phyloP scores from a whole-genome alignment of 768 basidiomycete species.

The Pulveroboletus frians region DNA sequence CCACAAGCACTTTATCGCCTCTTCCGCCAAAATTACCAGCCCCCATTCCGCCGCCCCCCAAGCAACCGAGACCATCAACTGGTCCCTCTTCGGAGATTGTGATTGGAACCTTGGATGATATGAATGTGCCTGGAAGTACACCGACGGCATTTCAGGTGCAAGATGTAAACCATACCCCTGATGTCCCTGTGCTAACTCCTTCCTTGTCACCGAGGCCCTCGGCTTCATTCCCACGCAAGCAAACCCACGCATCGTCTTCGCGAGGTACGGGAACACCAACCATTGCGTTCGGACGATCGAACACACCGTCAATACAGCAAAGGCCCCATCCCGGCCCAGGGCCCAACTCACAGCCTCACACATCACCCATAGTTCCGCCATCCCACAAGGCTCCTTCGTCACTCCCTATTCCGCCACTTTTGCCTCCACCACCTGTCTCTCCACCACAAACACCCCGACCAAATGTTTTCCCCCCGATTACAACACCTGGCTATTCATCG shows the following conservation, averaged over 20 bases:
- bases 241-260: constrained; percentile 9
- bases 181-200: constrained; percentile 13
- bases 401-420: constrained; percentile 26
- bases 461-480: background rate
- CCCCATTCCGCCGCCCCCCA: constrained; percentile 36
- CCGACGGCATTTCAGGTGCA: background rate
- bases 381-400: constrained; percentile 20
- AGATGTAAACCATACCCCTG: background rate
- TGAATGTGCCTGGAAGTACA: background rate
- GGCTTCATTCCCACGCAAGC: constrained; percentile 14
- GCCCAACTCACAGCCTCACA: constrained; percentile 15
- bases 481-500: constrained; percentile 9
- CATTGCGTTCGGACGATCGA: background rate
- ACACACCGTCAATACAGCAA: constrained; percentile 9
- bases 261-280: constrained; percentile 1
- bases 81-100: constrained; percentile 8
- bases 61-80: constrained; percentile 21
- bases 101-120: background rate
- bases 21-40: constrained; percentile 44
- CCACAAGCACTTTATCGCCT: constrained; percentile 38
- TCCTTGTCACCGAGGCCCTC: constrained; percentile 32
- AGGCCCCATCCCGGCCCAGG: constrained; percentile 15
- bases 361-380: constrained; percentile 22
- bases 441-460: constrained; percentile 32
- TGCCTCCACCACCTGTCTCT: constrained; percentile 29